Conservation (phyloP, 805 yeast species). For the Pichia cabralensis region DNA sequence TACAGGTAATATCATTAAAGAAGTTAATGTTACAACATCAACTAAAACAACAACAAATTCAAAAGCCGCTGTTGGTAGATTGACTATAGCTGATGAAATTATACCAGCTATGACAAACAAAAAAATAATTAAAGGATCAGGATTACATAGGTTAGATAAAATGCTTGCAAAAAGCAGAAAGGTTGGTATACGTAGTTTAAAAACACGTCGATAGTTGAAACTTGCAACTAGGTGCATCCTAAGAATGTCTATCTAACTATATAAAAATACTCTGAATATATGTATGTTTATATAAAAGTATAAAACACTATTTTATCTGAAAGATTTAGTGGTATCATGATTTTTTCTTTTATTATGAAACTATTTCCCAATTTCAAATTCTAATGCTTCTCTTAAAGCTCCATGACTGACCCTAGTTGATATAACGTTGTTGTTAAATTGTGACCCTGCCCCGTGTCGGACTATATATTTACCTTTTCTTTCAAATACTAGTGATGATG, state of each 20-base stretch:
- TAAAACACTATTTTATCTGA: no score
- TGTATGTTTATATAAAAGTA: no score
- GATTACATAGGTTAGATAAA: slow-evolving; percentile 10
- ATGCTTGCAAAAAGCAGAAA: slow-evolving; percentile 11
- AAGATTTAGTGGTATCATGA: no score
- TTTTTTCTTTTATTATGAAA: no score
- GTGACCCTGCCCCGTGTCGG: slow-evolving; percentile 34
- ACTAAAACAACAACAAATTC: slow-evolving; percentile 16
- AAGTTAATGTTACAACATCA: slow-evolving; percentile 23
- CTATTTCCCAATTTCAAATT: slow-evolving; percentile 12
- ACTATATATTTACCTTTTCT: slow-evolving; percentile 32
- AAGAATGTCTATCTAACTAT: no score
- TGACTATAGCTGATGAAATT: slow-evolving; percentile 10
- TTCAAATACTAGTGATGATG: slow-evolving; percentile 32
- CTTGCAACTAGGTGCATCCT: no score
- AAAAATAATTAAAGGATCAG: slow-evolving; percentile 5
- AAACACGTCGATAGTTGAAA: no score
- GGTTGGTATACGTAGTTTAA: slow-evolving; percentile 9
- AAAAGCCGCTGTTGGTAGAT: slow-evolving; percentile 22
- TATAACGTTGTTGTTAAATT: slow-evolving; percentile 24
- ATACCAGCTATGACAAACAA: background rate
- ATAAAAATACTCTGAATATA: no score
- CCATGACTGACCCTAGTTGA: slow-evolving; percentile 35
- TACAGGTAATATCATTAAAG: slow-evolving; percentile 19
- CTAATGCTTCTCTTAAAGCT: slow-evolving; percentile 38